Evolutionary conservation across 768 basidiomycete genomes (phyloP).

Genomic region (Russula sp.): DNA sequence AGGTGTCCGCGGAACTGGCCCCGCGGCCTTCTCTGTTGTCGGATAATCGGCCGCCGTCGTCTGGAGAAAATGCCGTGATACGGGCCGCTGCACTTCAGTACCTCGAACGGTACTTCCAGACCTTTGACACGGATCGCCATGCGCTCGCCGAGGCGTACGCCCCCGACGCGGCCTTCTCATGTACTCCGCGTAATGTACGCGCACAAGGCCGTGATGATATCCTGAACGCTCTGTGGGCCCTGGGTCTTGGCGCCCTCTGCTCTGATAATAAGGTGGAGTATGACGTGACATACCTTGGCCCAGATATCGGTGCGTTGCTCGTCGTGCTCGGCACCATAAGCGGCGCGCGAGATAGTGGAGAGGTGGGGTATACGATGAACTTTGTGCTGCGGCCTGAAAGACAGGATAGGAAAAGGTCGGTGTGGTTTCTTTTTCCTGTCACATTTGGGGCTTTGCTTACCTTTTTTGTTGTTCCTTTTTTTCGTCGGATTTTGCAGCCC

Average conservation of each 20-base stretch:
- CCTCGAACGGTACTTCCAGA: conserved; percentile 11
- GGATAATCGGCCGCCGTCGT: background rate
- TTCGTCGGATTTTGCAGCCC: background rate
- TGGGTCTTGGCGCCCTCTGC: conserved; percentile 9
- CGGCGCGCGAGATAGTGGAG: background rate
- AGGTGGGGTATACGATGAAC: conserved; percentile 9
- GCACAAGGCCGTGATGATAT: conserved; percentile 9
- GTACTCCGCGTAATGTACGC: conserved; percentile 4
- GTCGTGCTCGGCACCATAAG: conserved; percentile 8
- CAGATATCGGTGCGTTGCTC: conserved; percentile 8
- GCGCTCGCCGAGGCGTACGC: conserved; percentile 11
- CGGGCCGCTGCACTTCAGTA: conserved; percentile 5
- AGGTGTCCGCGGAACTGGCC: background rate
- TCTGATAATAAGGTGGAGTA: conserved; percentile 3
- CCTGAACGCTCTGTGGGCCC: background rate
- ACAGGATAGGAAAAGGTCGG: background rate
- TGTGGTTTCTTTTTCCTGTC: background rate
- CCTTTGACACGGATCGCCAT: conserved; percentile 14
- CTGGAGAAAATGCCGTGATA: background rate
- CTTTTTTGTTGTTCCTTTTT: too few relatives aligned
- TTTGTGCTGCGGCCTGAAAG: conserved; percentile 7
- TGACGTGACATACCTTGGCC: conserved; percentile 9
- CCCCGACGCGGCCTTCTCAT: conserved; percentile 15
- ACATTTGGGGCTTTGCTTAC: background rate
- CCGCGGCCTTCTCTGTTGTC: background rate